Base-by-base conservation (phyloP, 1,139 yeast genomes). In the Magnusiomyces sp. region DNA sequence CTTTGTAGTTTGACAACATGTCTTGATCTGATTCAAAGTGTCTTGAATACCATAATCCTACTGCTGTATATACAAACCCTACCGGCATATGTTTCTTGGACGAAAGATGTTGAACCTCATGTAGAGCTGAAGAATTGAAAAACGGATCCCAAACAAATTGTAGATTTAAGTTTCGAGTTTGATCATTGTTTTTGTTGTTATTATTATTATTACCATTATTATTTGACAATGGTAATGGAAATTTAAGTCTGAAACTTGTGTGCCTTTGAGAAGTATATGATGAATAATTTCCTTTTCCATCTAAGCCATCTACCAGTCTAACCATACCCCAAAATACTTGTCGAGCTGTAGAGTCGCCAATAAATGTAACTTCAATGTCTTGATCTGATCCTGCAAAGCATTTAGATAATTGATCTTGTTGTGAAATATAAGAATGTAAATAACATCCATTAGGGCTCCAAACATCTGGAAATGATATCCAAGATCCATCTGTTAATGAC, bases 291-390 rank as follows among this genome's bases (percentile, higher is more conserved):
- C 43, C 44, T 13, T n/a, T 33, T 9, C 50, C 50, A 11, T 43
- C 19, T 13, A 37, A 13, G 2, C 43, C 46, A 42, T 49, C 51
- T 14, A 45, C 33, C 19, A 41, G 33, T 3, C 20, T 37, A 11
- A 49, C 51, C 9, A 45, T 19, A 6, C 50, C 54, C 51, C 50
- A 51, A 27, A 46, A 51, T 3, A 51, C 54, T n/a, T 51, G 54
- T 10, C 54, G 47, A 4, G 54, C 54, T 1, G 54, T 51, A 20
- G 54, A 51, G 43, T 51, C 54, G n/a, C 54, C 54, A 14, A 45
- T 31, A 17, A 43, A n/a, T 5, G 33, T 19, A 16, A 16, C 10
- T 9, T 33, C 20, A 17, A 29, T 33, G 19, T 33, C 45, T 2
- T 32, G 45, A 7, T 27, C 16, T 9, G n/a, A 17, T 7, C 11